Evolutionary conservation across 176 grass and related monocot genomes (phyloP).

Genomic region (Secale cereale): DNA sequence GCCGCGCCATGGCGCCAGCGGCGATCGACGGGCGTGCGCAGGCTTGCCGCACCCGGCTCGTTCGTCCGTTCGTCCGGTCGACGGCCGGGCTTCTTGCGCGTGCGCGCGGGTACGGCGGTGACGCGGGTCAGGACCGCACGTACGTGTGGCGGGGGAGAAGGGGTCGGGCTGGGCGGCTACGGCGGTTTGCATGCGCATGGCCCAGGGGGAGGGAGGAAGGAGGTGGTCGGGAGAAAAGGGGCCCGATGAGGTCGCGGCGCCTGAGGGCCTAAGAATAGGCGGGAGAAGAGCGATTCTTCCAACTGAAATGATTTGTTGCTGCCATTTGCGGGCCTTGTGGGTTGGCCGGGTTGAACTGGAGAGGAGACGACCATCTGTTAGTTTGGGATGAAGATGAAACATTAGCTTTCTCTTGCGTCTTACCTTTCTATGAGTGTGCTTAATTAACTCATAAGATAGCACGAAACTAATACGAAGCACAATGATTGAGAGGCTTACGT

Average conservation of each 20-base stretch:
- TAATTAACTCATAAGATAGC: no score
- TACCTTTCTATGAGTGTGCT: no score
- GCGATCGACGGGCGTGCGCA: not conserved
- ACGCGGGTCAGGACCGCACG: constrained; percentile 18
- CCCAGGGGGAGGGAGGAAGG: constrained; percentile 30
- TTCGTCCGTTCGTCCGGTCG: not conserved
- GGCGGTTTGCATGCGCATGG: constrained; percentile 29
- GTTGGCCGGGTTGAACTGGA: not conserved
- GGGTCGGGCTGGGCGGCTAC: constrained; percentile 17
- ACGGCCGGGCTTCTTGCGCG: not conserved
- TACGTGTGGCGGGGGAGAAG: not conserved
- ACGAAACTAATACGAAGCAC: no score
- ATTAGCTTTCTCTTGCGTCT: no score
- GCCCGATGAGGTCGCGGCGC: constrained; percentile 23
- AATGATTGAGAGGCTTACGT: no score
- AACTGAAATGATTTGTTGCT: constrained; percentile 22
- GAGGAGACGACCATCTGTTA: not conserved
- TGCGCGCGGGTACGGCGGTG: not conserved
- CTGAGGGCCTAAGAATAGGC: constrained; percentile 58
- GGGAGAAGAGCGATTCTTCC: not conserved
- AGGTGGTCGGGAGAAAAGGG: constrained; percentile 40
- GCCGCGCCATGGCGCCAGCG: constrained; percentile 30
- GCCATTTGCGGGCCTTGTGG: not conserved
- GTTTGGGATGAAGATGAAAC: no score
- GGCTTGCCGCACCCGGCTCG: not conserved